Percentiles rank a stretch among this genome's conserved stretches.
These are phyloP conservation scores for Sequoiadendron giganteum DNA, from an alignment of 75 land plant species.

Conservation along the genomic window DNA sequence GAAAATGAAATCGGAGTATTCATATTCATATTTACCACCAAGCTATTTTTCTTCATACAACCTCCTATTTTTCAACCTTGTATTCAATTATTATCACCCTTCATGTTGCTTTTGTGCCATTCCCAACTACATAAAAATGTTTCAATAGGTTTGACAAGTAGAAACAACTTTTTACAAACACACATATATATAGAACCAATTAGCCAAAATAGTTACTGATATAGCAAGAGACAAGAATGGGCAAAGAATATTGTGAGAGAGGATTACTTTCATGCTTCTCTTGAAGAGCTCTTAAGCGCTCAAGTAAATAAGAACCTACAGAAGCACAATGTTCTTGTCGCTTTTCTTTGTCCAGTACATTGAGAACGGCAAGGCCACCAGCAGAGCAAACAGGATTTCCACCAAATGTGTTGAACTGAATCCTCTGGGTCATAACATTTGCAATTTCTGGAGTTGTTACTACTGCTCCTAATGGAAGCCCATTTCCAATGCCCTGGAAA, in stretches of 20 bases:
- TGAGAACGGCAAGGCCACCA: slow-evolving; percentile 84
- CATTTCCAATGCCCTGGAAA: slow-evolving; percentile 89
- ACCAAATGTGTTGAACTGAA: slow-evolving; percentile 89
- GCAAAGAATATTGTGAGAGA: neutral
- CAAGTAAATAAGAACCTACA: slow-evolving; percentile 75
- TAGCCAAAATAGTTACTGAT: neutral
- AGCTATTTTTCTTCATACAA: neutral
- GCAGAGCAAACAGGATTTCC: slow-evolving; percentile 95
- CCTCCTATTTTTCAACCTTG: neutral
- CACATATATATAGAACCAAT: neutral
- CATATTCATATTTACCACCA: neutral
- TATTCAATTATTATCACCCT: neutral
- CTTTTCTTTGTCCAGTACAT: slow-evolving; percentile 76
- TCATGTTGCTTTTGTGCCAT: neutral
- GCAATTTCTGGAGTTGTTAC: slow-evolving; percentile 94
- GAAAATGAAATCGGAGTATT: neutral
- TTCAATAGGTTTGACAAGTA: neutral
- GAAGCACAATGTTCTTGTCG: slow-evolving; percentile 72
- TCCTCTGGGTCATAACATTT: slow-evolving; percentile 53
- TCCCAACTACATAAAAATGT: neutral
- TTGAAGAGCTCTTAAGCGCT: slow-evolving; percentile 63
- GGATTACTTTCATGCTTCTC: slow-evolving; percentile 65
- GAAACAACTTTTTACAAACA: neutral
- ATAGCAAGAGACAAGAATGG: neutral
- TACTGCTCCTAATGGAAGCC: slow-evolving; percentile 85